phyloP scores from a whole-genome alignment of 2,329 filamentous ascomycete genomes.

The Talaromyces funiculosus region DNA sequence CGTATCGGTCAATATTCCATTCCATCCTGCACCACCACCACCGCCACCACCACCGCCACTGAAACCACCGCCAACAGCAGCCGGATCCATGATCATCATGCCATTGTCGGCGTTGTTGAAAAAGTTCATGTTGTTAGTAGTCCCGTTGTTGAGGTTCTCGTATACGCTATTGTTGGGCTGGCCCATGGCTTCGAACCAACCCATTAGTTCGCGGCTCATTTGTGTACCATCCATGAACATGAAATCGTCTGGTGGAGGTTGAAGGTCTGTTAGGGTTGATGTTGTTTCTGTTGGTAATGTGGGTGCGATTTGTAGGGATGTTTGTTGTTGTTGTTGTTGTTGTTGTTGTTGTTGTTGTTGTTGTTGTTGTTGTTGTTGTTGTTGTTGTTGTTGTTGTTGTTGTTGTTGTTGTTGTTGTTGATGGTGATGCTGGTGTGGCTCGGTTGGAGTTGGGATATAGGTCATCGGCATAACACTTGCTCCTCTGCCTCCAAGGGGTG shows the following conservation, averaged over 20 bases:
- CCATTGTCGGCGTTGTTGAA: background rate
- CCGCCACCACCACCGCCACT: background rate
- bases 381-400: slow-evolving; percentile 30
- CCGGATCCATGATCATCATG: background rate
- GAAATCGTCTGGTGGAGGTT: slow-evolving; percentile 36
- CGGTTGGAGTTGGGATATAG: slow-evolving; percentile 29
- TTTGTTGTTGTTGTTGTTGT: slow-evolving; percentile 50
- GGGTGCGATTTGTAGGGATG: slow-evolving; percentile 23
- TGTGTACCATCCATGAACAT: slow-evolving; percentile 51
- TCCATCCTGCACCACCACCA: slow-evolving; percentile 9
- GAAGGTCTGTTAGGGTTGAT: slow-evolving; percentile 16
- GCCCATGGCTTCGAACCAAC: slow-evolving; percentile 58
- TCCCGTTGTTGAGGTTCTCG: background rate
- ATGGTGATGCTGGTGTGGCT: background rate
- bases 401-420: slow-evolving; percentile 38
- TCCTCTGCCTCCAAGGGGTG: background rate
- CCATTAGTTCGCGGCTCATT: slow-evolving; percentile 54
- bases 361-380: slow-evolving; percentile 11
- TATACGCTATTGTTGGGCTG: slow-evolving; percentile 30
- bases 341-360: slow-evolving; percentile 43
- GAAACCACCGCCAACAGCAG: background rate
- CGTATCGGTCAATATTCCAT: slow-evolving; percentile 25
- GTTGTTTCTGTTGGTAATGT: slow-evolving; percentile 29
- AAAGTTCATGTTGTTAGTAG: background rate
- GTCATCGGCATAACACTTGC: background rate